Percentiles rank a stretch among this genome's conserved stretches.
Evolutionary conservation across 129 eudicot genomes (phyloP).

Genomic region (Saposhnikovia divaricata): DNA sequence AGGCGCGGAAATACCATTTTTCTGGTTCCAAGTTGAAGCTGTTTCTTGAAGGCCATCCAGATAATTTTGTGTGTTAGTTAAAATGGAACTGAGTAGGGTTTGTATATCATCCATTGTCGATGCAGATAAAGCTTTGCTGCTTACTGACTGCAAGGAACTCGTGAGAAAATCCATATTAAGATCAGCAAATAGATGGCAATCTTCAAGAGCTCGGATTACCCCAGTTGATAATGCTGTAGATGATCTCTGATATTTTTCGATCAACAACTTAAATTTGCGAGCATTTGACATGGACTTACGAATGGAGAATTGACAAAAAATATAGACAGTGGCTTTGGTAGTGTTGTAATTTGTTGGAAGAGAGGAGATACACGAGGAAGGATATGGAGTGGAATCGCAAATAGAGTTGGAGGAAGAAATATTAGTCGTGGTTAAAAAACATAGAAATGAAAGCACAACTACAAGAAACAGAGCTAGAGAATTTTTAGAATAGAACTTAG

Average conservation of each 20-base stretch:
- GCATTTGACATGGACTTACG: conserved; percentile 12
- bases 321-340: conserved; percentile 26
- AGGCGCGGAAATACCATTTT: conserved; percentile 12
- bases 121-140: neutral
- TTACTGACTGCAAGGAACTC: too few relatives aligned
- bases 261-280: conserved; percentile 19
- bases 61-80: conserved; percentile 53
- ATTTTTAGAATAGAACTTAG: neutral
- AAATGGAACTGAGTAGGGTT: conserved; percentile 46
- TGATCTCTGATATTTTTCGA: conserved; percentile 23
- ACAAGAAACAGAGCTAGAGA: neutral
- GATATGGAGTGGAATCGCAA: conserved; percentile 41
- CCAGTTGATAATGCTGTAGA: conserved; percentile 22
- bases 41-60: conserved; percentile 28
- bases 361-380: conserved; percentile 24
- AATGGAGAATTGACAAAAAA: conserved; percentile 25
- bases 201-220: conserved; percentile 23
- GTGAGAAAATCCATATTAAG: too few relatives aligned
- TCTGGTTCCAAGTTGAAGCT: too few relatives aligned
- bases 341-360: conserved; percentile 17
- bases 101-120: conserved; percentile 21
- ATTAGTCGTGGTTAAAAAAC: neutral
- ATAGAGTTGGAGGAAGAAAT: neutral
- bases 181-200: too few relatives aligned
- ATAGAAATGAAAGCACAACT: neutral